Evolutionary conservation across 805 yeast species (phyloP), one percentile per base, ranked within the genome.

Genomic region (Suhomyces canberraensis): DNA sequence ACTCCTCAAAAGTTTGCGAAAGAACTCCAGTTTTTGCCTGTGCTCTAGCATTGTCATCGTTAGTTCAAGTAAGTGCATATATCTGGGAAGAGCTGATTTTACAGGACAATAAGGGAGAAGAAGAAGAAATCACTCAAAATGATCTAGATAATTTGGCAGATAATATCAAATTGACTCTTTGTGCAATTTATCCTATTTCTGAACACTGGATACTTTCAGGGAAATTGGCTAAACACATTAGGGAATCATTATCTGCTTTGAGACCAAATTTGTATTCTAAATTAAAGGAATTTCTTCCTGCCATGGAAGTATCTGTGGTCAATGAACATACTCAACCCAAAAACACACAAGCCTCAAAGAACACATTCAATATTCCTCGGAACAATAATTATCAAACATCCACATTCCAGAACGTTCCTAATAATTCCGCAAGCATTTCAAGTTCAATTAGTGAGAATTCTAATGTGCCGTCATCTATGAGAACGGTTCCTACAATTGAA

Each of bases 11-110:
- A 28, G 63, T 75, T 0, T 36, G 60, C 8, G 60, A 64, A 25
- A 56, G 80, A 47, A 73, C 79, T 0, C 79, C 79, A 3, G 56
- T 75, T 36, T 64, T 63, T 49, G 78, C 78, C 0, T 75, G 80
- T 45, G 70, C 78, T 0, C 52, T 75, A 32, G 80, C 80, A 4
- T 72, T 75, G 50, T 70, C 78, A 0, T 66, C 74, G 6, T 50
- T 75, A 26, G 76, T 75, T 11, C 79, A 75, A 51, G 47, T 74
- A 9, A 73, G 77, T 37, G 75, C 79, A 0, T 75, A 70, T 44
- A 58, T 75, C 2, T 75, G 80, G 80, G 66, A 70, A 4, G 73
- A 73, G 16, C 66, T 71, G 9, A 57, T 65, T 28, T 37, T 61
- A 14, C 36, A 39, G 6, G 34, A 32, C 16, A 27, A 17, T 11